These are phyloP conservation scores for Sorghum bicolor DNA, from an alignment of 176 grass and related monocot genomes.

Conservation along the genomic window Sorghum_bicolor_NCBIv3 NC_012871.2:58765501-58766000, in stretches of 20 bases:
- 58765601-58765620: not conserved
- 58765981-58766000: conserved; percentile 36
- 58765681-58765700: not conserved
- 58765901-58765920: not conserved
- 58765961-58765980: conserved; percentile 63
- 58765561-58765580: not conserved
- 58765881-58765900: not conserved
- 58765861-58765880: not conserved
- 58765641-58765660: not conserved
- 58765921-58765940: conserved; percentile 32
- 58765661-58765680: not conserved
- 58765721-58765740: not conserved
- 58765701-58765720: not conserved
- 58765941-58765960: conserved; percentile 46
- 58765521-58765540: not conserved
- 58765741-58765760: conserved; percentile 39
- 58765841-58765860: not conserved
- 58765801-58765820: conserved; percentile 63
- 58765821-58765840: conserved; percentile 70
- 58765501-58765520: not conserved
- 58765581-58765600: not conserved
- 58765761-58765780: conserved; percentile 75
- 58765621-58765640: not conserved
- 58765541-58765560: not conserved
- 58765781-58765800: conserved; percentile 54